Base-by-base conservation (phyloP, 768 basidiomycete species). In the Amanita subjunquillea region DNA sequence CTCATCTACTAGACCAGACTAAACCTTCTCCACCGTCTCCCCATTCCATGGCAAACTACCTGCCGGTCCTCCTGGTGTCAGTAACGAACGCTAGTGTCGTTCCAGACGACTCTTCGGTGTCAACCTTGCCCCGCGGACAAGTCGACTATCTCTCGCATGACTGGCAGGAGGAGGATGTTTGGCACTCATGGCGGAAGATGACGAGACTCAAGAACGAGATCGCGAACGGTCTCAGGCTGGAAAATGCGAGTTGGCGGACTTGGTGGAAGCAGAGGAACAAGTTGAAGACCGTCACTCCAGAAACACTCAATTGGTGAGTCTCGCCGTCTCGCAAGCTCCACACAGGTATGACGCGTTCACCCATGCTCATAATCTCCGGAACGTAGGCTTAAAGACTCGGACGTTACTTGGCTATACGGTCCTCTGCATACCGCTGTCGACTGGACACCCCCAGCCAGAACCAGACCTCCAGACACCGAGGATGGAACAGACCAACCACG, bases 211-310 rank as follows among this genome's bases (percentile, higher is more conserved):
- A 98, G 80, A 88, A 95, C 65, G 95, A 92, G 70, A 96, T 99
- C 63, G 82, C 91, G 5, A 98, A 99, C 65, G 95, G 95, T 44
- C 76, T 87, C 45, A 75, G 95, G 46, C 80, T 99, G 53, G 96
- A 99, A 75, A 99, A 99, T 62, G 96, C 96, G 7, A 91, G 87
- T 55, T 99, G 95, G 95, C 74, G 95, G 39, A 98, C 94, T 1
- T 99, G 95, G 95, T 97, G 94, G 85, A 97, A 98, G 71, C 94
- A 97, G 78, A 76, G 95, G 56, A 96, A 96, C 61, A 89, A 93
- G 58, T 79, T 99, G 56, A 90, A 86, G 72, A 99, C 95, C 0
- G 77, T 99, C 65, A 87, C 85, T 23, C 95, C 95, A 54, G 96
- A 99, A 73, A 96, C 94, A 3, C 81, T 99, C 60, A 99, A 99